Evolutionary conservation across 2,329 filamentous ascomycete genomes (phyloP).

Genomic region (Colletotrichum chrysophilum): DNA sequence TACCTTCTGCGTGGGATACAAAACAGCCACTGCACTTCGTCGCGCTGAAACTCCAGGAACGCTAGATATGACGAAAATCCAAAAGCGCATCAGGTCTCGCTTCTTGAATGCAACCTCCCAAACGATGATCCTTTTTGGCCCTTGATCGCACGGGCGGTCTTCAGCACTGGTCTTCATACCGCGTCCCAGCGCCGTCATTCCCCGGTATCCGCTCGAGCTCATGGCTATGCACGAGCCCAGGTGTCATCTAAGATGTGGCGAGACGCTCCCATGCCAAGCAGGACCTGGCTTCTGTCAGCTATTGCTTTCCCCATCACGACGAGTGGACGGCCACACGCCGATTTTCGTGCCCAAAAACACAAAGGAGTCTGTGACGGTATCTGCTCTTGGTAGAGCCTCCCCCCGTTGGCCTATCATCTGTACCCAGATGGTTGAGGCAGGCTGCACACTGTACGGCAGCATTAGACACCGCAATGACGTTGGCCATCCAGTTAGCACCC

Average conservation of each 20-base stretch:
- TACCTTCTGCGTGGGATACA: neutral
- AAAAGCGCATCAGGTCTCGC: neutral
- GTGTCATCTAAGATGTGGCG: neutral
- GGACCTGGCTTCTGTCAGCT: neutral
- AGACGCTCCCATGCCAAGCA: neutral
- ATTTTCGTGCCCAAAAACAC: neutral
- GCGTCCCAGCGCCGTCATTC: neutral
- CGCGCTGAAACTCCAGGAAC: neutral
- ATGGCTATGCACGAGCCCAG: neutral
- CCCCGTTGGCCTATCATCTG: neutral
- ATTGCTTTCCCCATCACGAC: neutral
- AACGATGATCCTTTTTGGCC: neutral
- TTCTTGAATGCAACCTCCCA: neutral
- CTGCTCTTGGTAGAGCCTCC: neutral
- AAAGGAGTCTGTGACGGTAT: neutral
- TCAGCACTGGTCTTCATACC: neutral
- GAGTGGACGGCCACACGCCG: neutral
- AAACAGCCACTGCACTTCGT: neutral
- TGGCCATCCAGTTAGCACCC: neutral
- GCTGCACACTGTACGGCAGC: neutral
- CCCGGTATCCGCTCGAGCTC: neutral
- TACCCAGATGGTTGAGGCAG: neutral
- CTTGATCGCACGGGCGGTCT: slow-evolving; percentile 4
- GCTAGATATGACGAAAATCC: neutral
- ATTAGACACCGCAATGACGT: neutral